A percentile compares a stretch with the other conserved stretches of the same genome.
These are phyloP conservation scores for Rhynchosporium graminicola DNA, from an alignment of 2,329 filamentous ascomycete species.

Conservation along the genomic window DNA sequence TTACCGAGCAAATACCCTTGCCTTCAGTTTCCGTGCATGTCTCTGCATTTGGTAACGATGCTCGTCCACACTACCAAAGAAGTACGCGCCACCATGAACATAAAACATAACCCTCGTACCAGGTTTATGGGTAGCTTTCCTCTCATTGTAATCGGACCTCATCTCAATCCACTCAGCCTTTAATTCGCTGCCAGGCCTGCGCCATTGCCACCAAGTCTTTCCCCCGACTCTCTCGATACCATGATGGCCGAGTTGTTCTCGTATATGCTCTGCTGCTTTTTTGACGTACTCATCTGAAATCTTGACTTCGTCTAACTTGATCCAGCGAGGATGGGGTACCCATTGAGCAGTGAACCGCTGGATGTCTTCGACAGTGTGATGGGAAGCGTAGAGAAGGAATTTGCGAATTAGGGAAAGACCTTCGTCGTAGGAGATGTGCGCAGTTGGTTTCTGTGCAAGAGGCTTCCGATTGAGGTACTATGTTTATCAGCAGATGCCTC, in stretches of 20 bases:
- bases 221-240: slow-evolving; percentile 79
- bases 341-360: slow-evolving; percentile 90
- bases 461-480: slow-evolving; percentile 82
- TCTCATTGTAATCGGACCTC: slow-evolving; percentile 75
- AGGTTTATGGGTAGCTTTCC: slow-evolving; percentile 60
- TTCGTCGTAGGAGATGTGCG: slow-evolving; percentile 92
- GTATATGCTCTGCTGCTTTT: slow-evolving; percentile 66
- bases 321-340: slow-evolving; percentile 88
- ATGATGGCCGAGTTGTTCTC: slow-evolving; percentile 73
- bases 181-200: slow-evolving; percentile 63
- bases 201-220: slow-evolving; percentile 87
- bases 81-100: slow-evolving; percentile 92
- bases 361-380: slow-evolving; percentile 89
- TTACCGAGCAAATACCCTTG: slow-evolving; percentile 75
- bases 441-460: slow-evolving; percentile 76
- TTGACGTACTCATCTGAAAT: slow-evolving; percentile 66
- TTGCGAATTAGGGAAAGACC: slow-evolving; percentile 83
- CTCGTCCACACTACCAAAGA: slow-evolving; percentile 92
- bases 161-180: slow-evolving; percentile 97
- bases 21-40: slow-evolving; percentile 91
- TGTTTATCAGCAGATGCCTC: slow-evolving; percentile 14
- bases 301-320: slow-evolving; percentile 69
- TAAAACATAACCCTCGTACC: slow-evolving; percentile 85
- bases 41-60: slow-evolving; percentile 98
- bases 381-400: slow-evolving; percentile 82